Evolutionary conservation across 2,329 filamentous ascomycete species (phyloP), one percentile per base, ranked within the genome.

Genomic region (Phaeosphaeria sp.): DNA sequence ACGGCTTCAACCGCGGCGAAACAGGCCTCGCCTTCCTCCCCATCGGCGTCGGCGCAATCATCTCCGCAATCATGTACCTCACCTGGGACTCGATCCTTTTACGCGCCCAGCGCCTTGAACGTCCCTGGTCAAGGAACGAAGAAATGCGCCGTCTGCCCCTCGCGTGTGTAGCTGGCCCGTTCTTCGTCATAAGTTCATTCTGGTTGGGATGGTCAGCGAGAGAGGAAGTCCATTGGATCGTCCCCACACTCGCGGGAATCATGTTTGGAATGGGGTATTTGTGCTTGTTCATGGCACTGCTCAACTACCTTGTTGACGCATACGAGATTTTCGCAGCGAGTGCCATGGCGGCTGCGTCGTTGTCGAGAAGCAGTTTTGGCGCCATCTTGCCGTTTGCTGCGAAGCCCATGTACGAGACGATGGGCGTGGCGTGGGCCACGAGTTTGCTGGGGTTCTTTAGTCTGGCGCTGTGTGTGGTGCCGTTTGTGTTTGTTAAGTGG

Each of bases 301-400:
- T 86, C 77, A 89, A 91, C 65, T 91, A 92, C 74, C 75, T 83
- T 18, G 80, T 83, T 30, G 81, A 84, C 55, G 89, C 90, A 21
- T 93, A 93, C 76, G 89, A 90, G 53, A 77, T 87, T 24, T 92
- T 91, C 73, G 90, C 90, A 24, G 91, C 91, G 47, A 88, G 85
- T 56, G 92, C 92, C 3, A 83, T 97, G 75, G 92, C 93, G 13
- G 92, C 92, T 45, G 95, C 96, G 70, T 90, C 89, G 47, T 91
- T 95, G 74, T 86, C 90, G 56, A 85, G 93, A 52, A 92, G 89
- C 63, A 82, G 84, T 20, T 95, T 96, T 80, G 93, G 90, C 58
- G 92, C 91, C 0, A 73, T 80, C 2, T 52, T 82, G 21, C 81
- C 81, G 8, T 83, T 83, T 63, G 80, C 79, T 0, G 77, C 80